A percentile compares a stretch with the other conserved stretches of the same genome.
Evolutionary conservation across 257 asterid genomes (phyloP).

Genomic region (Nicotiana attenuata): DNA sequence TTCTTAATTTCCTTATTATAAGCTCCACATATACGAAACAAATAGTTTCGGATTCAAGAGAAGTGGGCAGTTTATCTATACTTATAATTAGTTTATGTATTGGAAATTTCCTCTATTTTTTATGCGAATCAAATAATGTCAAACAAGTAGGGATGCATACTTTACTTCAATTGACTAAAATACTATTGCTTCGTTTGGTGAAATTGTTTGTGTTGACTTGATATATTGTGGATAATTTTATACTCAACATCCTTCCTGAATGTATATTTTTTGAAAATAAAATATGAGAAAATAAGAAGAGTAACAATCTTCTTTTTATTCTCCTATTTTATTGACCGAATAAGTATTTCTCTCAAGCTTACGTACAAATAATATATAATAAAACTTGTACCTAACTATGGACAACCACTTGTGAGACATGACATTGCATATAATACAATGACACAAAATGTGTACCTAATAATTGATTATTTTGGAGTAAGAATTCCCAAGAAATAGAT

Average conservation of each 20-base stretch:
- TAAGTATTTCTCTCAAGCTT: not conserved
- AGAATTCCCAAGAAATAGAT: not conserved
- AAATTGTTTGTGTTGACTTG: not conserved
- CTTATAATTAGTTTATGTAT: no score
- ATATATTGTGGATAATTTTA: not conserved
- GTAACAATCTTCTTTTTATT: not conserved
- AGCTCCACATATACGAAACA: no score
- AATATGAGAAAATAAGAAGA: not conserved
- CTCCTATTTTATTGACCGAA: not conserved
- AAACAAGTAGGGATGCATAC: no score
- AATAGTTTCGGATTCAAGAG: no score
- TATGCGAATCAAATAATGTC: no score
- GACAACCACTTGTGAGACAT: constrained; percentile 7
- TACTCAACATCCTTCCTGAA: not conserved
- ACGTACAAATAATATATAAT: not conserved
- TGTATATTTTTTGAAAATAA: not conserved
- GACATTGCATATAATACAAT: not conserved
- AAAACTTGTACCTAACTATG: not conserved
- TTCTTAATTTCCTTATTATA: not conserved
- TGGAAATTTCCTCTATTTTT: no score
- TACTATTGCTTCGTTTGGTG: not conserved
- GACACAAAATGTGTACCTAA: constrained; percentile 3
- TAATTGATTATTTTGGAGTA: not conserved
- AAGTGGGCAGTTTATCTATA: no score
- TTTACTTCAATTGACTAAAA: no score